phyloP scores from a whole-genome alignment of 129 eudicot species.

The Pittosporum tobira region DNA sequence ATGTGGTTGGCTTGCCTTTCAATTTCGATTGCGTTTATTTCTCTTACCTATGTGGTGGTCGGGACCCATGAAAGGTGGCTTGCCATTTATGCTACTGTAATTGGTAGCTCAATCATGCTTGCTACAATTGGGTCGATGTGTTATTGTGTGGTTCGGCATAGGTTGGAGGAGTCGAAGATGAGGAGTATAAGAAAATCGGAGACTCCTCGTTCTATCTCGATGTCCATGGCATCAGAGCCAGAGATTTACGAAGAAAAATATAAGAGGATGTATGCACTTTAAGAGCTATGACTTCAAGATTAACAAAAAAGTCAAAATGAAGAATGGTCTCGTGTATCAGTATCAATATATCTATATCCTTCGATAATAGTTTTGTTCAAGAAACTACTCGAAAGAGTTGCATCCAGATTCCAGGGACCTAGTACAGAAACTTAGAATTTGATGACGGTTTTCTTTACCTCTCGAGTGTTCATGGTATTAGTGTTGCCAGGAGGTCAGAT shows the following conservation, averaged over 20 bases:
- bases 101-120: conserved; percentile 47
- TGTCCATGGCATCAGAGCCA: conserved; percentile 42
- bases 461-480: neutral
- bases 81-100: conserved; percentile 43
- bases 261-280: conserved; percentile 58
- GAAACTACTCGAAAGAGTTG: neutral
- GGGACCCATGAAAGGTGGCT: conserved; percentile 51
- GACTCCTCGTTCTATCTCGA: conserved; percentile 37
- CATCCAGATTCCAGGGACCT: neutral
- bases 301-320: too few relatives aligned
- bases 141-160: conserved; percentile 42
- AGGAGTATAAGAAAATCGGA: conserved; percentile 33
- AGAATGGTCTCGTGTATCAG: neutral
- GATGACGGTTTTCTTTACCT: neutral
- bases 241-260: conserved; percentile 37
- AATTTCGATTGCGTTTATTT: conserved; percentile 52
- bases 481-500: neutral
- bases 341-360: neutral
- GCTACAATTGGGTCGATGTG: conserved; percentile 64
- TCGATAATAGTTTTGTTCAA: neutral
- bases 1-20: conserved; percentile 66
- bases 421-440: neutral
- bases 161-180: conserved; percentile 48
- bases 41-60: conserved; percentile 54
- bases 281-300: conserved; percentile 3